Evolutionary conservation across 2,329 filamentous ascomycete species (phyloP), one percentile per base, ranked within the genome.

Genomic region (Xylariaceae sp.): DNA sequence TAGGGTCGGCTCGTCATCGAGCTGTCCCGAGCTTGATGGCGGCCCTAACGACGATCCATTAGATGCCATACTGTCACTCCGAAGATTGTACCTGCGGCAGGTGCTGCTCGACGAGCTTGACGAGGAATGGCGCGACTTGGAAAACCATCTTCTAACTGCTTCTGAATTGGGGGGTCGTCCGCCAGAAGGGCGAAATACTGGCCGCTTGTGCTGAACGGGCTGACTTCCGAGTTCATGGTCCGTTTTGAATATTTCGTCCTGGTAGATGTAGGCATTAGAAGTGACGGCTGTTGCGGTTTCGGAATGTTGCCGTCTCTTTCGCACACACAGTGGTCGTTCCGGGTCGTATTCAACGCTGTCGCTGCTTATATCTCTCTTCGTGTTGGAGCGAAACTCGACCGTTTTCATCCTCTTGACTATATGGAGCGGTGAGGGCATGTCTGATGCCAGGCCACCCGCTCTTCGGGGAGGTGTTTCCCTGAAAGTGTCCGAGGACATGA

Each of bases 351-450:
- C 44, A 21, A 52, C 16, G 36, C 52, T 56, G 16, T 40, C 47
- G 21, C 31, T 47, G 35, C 50, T 55, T 14, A 38, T 37, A 11
- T 50, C 48, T 27, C 55, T 54, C 13, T 40, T 46, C 9, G 34
- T 40, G n/a, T 28, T 36, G 16, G 31, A 45, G 28, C 40, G 45
- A 36, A 51, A 44, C 39, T 54, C 49, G 36, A 50, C 50, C 5
- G 48, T 51, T 36, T 51, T 53, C 15, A 46, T 48, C 30, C 41
- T 48, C 42, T 58, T 58, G 44, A 53, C 49, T 36, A 58, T 50
- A 36, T 47, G 53, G 27, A 58, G 46, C 9, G 55, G 55, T 16
- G 50, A 40, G n/a, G 54, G 55, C 28, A 52, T 40, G 40, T 50
- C 50, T 34, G 40, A 40, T 9, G 12, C 29, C 23, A 38, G 36